phyloP scores from a whole-genome alignment of 2,329 filamentous ascomycete genomes.

The Clonostachys solani region DNA sequence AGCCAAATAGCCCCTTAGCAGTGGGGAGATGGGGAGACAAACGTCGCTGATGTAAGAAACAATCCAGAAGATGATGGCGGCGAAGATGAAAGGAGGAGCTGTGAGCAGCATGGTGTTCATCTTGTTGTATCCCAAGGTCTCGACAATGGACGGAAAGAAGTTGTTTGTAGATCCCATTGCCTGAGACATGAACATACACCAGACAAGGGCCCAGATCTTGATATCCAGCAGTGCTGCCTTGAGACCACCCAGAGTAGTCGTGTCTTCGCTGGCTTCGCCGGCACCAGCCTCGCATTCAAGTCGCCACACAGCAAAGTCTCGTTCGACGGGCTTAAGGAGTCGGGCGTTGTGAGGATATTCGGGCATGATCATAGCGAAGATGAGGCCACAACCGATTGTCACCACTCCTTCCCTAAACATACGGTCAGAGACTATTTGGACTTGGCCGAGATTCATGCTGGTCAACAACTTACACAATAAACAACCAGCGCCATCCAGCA shows the following conservation, averaged over 20 bases:
- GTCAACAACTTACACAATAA: conserved; percentile 25
- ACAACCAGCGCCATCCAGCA: conserved; percentile 49
- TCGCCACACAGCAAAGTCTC: conserved; percentile 52
- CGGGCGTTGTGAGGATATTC: conserved; percentile 40
- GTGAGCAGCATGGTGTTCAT: conserved; percentile 59
- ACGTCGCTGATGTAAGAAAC: conserved; percentile 54
- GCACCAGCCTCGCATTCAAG: conserved; percentile 63
- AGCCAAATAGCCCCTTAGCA: no score
- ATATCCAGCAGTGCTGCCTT: conserved; percentile 47
- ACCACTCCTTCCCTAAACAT: conserved; percentile 50
- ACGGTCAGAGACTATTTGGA: background rate
- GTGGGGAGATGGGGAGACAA: background rate
- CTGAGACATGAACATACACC: conserved; percentile 25
- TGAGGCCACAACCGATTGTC: conserved; percentile 55
- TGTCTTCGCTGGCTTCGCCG: conserved; percentile 52
- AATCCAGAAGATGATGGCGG: conserved; percentile 40
- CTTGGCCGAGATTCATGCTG: no score
- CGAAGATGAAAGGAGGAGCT: conserved; percentile 59
- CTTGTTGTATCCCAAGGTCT: conserved; percentile 56
- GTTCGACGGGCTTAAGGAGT: conserved; percentile 26
- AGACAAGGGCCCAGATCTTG: conserved; percentile 54
- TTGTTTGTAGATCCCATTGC: conserved; percentile 28
- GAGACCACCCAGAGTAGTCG: conserved; percentile 48
- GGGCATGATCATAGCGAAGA: conserved; percentile 53
- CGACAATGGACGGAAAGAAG: conserved; percentile 48